Percentiles rank a stretch among this genome's conserved stretches.
These are phyloP conservation scores for Crithidia expoeki DNA, from an alignment of 208 protist species.

Conservation along the genomic window DNA sequence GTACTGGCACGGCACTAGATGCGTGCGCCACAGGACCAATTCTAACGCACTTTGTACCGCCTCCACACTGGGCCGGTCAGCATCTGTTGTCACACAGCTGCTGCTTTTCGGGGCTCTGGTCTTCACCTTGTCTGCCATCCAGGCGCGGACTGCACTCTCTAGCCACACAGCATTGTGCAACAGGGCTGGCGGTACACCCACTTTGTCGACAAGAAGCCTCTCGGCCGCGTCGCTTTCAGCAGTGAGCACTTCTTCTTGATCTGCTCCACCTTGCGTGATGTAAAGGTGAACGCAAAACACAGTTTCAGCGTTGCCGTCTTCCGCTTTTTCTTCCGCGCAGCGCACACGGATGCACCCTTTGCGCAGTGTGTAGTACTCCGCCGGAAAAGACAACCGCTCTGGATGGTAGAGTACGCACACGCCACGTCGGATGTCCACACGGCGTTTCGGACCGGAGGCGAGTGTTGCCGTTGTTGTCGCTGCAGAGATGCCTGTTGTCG, in stretches of 20 bases:
- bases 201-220: slow-evolving; percentile 9
- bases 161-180: slow-evolving; percentile 31
- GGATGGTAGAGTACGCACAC: slow-evolving; percentile 36
- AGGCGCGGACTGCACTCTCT: slow-evolving; percentile 17
- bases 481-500: background rate
- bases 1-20: slow-evolving; percentile 30
- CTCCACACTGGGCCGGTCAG: background rate
- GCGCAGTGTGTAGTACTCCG: slow-evolving; percentile 31
- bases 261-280: slow-evolving; percentile 22
- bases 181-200: slow-evolving; percentile 19
- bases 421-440: slow-evolving; percentile 23
- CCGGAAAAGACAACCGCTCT: slow-evolving; percentile 20
- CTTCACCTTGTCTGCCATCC: slow-evolving; percentile 1
- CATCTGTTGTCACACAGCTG: background rate
- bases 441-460: background rate
- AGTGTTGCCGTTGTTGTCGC: too few relatives aligned
- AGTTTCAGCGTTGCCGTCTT: background rate
- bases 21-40: slow-evolving; percentile 5
- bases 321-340: background rate
- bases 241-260: slow-evolving; percentile 18
- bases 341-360: slow-evolving; percentile 21
- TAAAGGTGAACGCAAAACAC: slow-evolving; percentile 28
- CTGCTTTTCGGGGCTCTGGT: background rate
- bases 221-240: slow-evolving; percentile 10
- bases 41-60: slow-evolving; percentile 10